These are phyloP conservation scores for Hypoxylon rickii DNA, from an alignment of 495 filamentous ascomycete genomes.

Conservation along the genomic window DNA sequence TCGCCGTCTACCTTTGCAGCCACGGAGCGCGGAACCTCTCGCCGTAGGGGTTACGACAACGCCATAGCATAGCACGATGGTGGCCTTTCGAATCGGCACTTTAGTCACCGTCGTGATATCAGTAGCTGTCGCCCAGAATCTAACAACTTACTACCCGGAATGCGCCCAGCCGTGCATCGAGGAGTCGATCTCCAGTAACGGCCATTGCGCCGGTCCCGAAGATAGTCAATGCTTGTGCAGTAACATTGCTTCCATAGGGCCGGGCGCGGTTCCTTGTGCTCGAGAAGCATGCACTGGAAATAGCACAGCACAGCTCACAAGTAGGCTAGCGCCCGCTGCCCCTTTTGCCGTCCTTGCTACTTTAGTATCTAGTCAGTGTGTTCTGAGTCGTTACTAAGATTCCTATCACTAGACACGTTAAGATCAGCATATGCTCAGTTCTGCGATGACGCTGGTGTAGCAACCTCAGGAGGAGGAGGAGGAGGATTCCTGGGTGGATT, in stretches of 20 bases:
- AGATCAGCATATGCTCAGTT: slow-evolving; percentile 1
- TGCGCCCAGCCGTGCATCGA: slow-evolving; percentile 26
- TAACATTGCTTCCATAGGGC: slow-evolving; percentile 11
- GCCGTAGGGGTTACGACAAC: not conserved
- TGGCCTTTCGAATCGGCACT: slow-evolving; percentile 1
- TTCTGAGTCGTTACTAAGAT: not conserved
- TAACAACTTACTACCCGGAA: slow-evolving; percentile 23
- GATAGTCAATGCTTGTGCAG: slow-evolving; percentile 30
- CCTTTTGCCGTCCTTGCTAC: too few species aligned
- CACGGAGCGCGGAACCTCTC: not conserved
- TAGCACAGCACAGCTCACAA: slow-evolving; percentile 2
- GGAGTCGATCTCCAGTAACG: slow-evolving; percentile 8
- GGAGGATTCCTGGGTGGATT: not conserved
- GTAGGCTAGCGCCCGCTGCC: too few species aligned
- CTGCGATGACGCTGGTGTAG: slow-evolving; percentile 14
- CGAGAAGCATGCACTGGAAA: slow-evolving; percentile 4
- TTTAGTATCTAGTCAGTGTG: too few species aligned
- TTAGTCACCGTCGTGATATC: slow-evolving; percentile 1
- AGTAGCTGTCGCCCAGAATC: slow-evolving; percentile 13
- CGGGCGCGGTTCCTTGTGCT: slow-evolving; percentile 13
- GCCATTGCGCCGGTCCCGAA: slow-evolving; percentile 11
- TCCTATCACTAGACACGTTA: slow-evolving; percentile 1
- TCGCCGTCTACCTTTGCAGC: not conserved
- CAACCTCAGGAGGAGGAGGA: not conserved
- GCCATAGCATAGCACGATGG: slow-evolving; percentile 3